These are phyloP conservation scores for Ammopiptanthus mongolicus DNA, from an alignment of 306 rosid species.

Conservation along the genomic window DNA sequence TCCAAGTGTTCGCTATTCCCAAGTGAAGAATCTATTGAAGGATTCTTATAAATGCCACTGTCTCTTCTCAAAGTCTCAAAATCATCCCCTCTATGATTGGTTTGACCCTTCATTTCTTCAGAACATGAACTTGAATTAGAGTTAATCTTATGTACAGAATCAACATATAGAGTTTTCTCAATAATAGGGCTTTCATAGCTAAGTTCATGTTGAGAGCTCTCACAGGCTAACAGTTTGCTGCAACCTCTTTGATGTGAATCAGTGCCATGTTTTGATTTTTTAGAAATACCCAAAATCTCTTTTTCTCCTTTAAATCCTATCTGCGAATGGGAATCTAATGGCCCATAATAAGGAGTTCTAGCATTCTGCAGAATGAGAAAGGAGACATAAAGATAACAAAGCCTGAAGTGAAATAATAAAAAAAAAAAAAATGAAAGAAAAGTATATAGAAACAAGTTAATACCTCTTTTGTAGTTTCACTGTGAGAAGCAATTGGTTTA, in stretches of 20 bases:
- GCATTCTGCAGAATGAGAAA: conserved; percentile 37
- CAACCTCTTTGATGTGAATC: conserved; percentile 29
- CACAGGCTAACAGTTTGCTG: conserved; percentile 24
- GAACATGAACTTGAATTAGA: conserved; percentile 40
- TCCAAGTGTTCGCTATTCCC: conserved; percentile 29
- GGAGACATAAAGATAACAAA: neutral
- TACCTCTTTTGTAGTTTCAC: conserved; percentile 47
- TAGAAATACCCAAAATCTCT: conserved; percentile 29
- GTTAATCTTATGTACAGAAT: conserved; percentile 43
- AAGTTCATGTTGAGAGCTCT: conserved; percentile 20
- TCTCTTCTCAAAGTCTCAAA: conserved; percentile 29
- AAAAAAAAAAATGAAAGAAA: neutral
- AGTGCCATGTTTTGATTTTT: conserved; percentile 28
- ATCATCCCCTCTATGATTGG: conserved; percentile 24
- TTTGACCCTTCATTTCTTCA: conserved; percentile 23
- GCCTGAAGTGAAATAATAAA: conserved; percentile 9
- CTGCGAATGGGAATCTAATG: conserved; percentile 27
- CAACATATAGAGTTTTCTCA: conserved; percentile 80
- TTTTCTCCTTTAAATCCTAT: conserved; percentile 28
- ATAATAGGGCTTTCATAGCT: conserved; percentile 37
- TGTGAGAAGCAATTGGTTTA: conserved; percentile 38
- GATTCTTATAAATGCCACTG: conserved; percentile 18
- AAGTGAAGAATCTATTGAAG: conserved; percentile 31
- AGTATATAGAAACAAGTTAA: neutral
- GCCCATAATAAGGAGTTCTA: conserved; percentile 25